Evolutionary conservation across 768 basidiomycete species (phyloP), one percentile per base, ranked within the genome.

Genomic region (Boletus edulis): DNA sequence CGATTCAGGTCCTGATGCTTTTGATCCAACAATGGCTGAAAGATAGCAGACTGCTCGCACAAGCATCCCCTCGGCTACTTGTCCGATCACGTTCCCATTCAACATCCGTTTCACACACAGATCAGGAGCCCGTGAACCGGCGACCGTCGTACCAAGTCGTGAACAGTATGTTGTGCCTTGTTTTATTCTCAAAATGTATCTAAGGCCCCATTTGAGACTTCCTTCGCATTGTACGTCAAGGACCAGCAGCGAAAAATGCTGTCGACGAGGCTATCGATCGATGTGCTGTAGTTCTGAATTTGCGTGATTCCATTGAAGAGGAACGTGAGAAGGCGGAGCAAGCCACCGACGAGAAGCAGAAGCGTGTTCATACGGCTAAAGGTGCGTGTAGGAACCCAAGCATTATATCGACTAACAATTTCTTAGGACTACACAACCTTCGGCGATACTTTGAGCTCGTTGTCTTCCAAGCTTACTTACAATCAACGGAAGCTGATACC

Each of bases 261-360:
- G 94, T 97, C 8, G 94, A 97, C 64, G 86, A 87, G 55, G 89
- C 89, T 13, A 87, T 98, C 59, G 94, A 96, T 62, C 86, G 84
- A 54, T 96, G 93, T 64, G 82, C 85, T 15, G 78, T 85, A 15
- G 86, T 94, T 4, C 83, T 86, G 69, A 94, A 98, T 66, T 72
- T 98, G 14, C 83, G 93, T 34, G 90, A 96, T 55, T 81, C 89
- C 0, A 96, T 99, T 43, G 96, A 98, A 62, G 85, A 90, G 22
- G 79, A 85, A 3, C 83, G 93, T 22, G 71, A 81, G n/a, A 73
- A 75, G 20, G 93, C 94, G 1, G 92, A 92, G 60, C 84, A 92
- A 59, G 81, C 87, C 0, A 76, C 80, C 7, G 90, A 94, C 52
- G 84, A 89, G 51, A 81, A 79, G 55, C 80, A 86, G 66, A 89